Percentiles rank a stretch among this genome's conserved stretches.
Evolutionary conservation across 768 basidiomycete genomes (phyloP).

Genomic region (Lentinula boryana): DNA sequence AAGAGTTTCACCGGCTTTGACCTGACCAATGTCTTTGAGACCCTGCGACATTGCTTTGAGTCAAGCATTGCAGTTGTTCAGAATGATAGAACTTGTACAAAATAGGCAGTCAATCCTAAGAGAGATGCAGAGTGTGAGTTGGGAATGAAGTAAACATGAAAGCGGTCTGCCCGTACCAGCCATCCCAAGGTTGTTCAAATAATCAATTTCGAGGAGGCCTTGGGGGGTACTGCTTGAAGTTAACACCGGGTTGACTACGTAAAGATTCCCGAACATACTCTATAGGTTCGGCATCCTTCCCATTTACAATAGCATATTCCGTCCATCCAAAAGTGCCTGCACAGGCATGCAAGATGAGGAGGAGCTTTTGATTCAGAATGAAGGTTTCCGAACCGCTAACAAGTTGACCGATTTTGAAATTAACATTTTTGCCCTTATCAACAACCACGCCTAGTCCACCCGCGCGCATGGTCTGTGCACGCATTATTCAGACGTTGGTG

Average conservation of each 20-base stretch:
- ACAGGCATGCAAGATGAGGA: not conserved
- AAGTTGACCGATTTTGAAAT: slow-evolving; percentile 58
- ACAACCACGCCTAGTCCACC: slow-evolving; percentile 62
- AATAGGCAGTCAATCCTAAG: slow-evolving; percentile 83
- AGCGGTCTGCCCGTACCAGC: slow-evolving; percentile 46
- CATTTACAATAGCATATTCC: slow-evolving; percentile 62
- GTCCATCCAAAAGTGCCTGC: slow-evolving; percentile 54
- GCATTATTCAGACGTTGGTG: slow-evolving; percentile 30
- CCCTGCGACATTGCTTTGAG: slow-evolving; percentile 42
- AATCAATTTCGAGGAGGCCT: slow-evolving; percentile 67
- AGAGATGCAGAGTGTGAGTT: not conserved
- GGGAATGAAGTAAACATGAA: not conserved
- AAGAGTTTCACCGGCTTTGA: slow-evolving; percentile 81
- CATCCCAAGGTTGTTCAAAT: slow-evolving; percentile 71
- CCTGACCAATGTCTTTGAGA: slow-evolving; percentile 68
- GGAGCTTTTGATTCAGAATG: not conserved
- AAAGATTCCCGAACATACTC: slow-evolving; percentile 35
- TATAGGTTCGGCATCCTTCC: slow-evolving; percentile 44
- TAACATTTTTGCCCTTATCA: slow-evolving; percentile 45
- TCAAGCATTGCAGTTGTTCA: not conserved
- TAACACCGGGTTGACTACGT: not conserved
- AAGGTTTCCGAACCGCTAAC: slow-evolving; percentile 54
- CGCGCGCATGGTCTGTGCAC: slow-evolving; percentile 62
- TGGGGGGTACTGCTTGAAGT: slow-evolving; percentile 38
- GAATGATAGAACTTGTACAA: slow-evolving; percentile 39